A percentile compares a stretch with the other conserved stretches of the same genome.
Evolutionary conservation across 2,329 filamentous ascomycete species (phyloP).

Genomic region (Diaporthe helianthi): DNA sequence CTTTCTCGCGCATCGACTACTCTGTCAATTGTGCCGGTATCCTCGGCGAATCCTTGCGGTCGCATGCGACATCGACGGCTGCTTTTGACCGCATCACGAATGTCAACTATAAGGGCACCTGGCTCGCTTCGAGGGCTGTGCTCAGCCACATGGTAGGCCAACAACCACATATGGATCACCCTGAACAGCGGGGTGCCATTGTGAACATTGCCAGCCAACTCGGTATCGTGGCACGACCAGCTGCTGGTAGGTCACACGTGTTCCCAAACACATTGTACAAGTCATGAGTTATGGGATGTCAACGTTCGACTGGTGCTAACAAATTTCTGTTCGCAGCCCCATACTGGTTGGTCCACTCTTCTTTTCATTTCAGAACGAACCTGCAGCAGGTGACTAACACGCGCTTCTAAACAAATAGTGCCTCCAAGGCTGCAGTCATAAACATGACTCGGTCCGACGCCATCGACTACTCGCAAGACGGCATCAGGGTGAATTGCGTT

Average conservation of each 20-base stretch:
- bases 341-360: slow-evolving; percentile 48
- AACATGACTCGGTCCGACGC: slow-evolving; percentile 63
- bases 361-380: too few relatives aligned
- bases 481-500: slow-evolving; percentile 48
- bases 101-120: slow-evolving; percentile 62
- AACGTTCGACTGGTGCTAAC: too few relatives aligned
- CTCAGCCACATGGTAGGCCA: slow-evolving; percentile 55
- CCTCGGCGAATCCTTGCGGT: slow-evolving; percentile 49
- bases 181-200: slow-evolving; percentile 53
- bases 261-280: not conserved
- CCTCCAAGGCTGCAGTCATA: slow-evolving; percentile 64
- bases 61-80: slow-evolving; percentile 53
- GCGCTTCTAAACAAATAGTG: slow-evolving; percentile 34
- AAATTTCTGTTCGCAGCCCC: slow-evolving; percentile 47
- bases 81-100: slow-evolving; percentile 61
- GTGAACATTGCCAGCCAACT: slow-evolving; percentile 62
- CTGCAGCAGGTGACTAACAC: too few relatives aligned
- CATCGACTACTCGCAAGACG: slow-evolving; percentile 59
- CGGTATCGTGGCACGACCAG: slow-evolving; percentile 55
- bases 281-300: not conserved
- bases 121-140: slow-evolving; percentile 54
- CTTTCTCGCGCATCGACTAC: slow-evolving; percentile 60
- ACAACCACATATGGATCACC: slow-evolving; percentile 49
- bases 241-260: slow-evolving; percentile 47
- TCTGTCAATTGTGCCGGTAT: slow-evolving; percentile 64